Evolutionary conservation across 306 rosid genomes (phyloP), one percentile per base, ranked within the genome.

Genomic region (Inga laurina): DNA sequence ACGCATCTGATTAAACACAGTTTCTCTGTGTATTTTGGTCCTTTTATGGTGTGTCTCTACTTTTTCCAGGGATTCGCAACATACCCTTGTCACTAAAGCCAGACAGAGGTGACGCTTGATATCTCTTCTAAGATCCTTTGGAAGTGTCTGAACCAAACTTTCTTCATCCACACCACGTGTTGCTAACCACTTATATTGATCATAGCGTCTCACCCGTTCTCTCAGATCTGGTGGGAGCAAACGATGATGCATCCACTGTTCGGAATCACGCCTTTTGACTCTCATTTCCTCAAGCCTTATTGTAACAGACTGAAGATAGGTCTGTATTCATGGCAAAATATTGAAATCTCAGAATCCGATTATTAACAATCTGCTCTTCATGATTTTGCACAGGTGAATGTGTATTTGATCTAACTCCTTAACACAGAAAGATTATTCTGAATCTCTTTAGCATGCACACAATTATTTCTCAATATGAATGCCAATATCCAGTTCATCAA

Each of bases 161-260:
- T 94, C 92, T 85, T 94, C 98, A 34, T 94, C 95, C 77, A 94
- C 98, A 10, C 98, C 98, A 0, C 97, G 95, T 37, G 98, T 94
- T 84, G 91, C 98, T 81, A 94, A 82, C 98, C 98, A 94, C 89
- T 94, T 92, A 76, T 94, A 94, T 82, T 92, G 97, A 85, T 94
- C 97, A 78, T 94, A 94, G 41, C 94, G 92, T 76, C 98, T 91
- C 48, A 94, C 98, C 24, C 98, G 89, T 84, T 91, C 93, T 82
- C 97, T 89, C 67, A 94, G 97, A 2, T 90, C 94, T 74, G 76
- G 92, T 11, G 98, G 94, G 73, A 94, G 97, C 87, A 94, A 90
- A 72, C 98, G 97, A 61, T 94, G 98, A 82, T 91, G 98, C 98
- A 94, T 94, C 98, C 98, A 94, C 86, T 94, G 98, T 82, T 94